Conservation (phyloP, 768 basidiomycete genomes). For the Hygrophorus russula region DNA sequence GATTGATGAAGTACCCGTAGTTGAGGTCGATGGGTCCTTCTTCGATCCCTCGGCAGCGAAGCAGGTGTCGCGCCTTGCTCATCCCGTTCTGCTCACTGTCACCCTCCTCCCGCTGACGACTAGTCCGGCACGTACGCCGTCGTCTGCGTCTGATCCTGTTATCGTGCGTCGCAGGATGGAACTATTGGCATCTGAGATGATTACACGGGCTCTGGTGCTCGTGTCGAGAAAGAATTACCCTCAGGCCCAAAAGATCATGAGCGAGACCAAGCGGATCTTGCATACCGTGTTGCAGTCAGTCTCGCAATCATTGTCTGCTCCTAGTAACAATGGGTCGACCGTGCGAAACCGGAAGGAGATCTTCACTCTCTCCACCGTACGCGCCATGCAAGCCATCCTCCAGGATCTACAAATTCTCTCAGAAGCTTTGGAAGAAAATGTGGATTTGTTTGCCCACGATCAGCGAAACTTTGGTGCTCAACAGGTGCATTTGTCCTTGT, state of each 20-base stretch:
- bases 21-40: slow-evolving; percentile 93
- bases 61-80: slow-evolving; percentile 78
- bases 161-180: slow-evolving; percentile 95
- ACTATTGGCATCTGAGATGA: slow-evolving; percentile 93
- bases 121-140: slow-evolving; percentile 25
- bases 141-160: slow-evolving; percentile 62
- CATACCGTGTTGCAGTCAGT: slow-evolving; percentile 84
- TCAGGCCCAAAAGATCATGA: slow-evolving; percentile 84
- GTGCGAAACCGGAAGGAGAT: slow-evolving; percentile 70
- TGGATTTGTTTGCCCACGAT: slow-evolving; percentile 86
- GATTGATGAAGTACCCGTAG: slow-evolving; percentile 95
- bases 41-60: slow-evolving; percentile 82
- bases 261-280: slow-evolving; percentile 86
- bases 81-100: slow-evolving; percentile 90
- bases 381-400: slow-evolving; percentile 75
- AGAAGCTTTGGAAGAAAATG: slow-evolving; percentile 86
- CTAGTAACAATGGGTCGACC: slow-evolving; percentile 32
- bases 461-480: slow-evolving; percentile 95
- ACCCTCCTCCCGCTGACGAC: slow-evolving; percentile 63
- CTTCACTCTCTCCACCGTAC: slow-evolving; percentile 57
- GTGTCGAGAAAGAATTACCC: slow-evolving; percentile 85
- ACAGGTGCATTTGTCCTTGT: slow-evolving; percentile 46
- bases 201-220: slow-evolving; percentile 85
- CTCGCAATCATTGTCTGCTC: slow-evolving; percentile 58
- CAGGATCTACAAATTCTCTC: slow-evolving; percentile 80